Evolutionary conservation across 345 rosid species (phyloP).

Genomic region (Eucalyptus victrix): DNA sequence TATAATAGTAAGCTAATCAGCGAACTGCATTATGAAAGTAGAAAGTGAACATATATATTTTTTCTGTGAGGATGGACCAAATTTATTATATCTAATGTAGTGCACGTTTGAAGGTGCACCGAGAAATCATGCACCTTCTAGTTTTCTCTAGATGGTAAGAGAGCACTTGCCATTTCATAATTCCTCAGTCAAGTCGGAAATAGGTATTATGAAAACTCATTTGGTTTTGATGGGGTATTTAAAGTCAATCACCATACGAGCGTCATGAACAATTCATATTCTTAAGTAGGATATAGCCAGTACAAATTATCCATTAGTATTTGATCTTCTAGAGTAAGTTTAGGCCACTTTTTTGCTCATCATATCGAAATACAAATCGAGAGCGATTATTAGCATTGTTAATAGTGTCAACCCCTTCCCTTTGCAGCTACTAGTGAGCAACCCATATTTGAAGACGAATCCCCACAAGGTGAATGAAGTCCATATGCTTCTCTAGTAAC

Average conservation of each 20-base stretch:
- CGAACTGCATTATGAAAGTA: not conserved
- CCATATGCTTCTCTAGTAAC: not conserved
- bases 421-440: constrained; percentile 50
- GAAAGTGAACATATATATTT: not conserved
- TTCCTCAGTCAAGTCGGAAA: not conserved
- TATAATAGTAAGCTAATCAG: not conserved
- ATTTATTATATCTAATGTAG: not conserved
- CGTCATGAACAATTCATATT: not conserved
- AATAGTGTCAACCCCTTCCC: not conserved
- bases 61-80: not conserved
- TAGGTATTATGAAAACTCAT: not conserved
- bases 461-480: constrained; percentile 34
- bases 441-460: constrained; percentile 64
- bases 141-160: not conserved
- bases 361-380: not conserved
- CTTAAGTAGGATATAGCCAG: not conserved
- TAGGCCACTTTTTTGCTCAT: not conserved
- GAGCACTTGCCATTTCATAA: not conserved
- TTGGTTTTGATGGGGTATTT: not conserved
- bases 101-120: not conserved
- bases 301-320: not conserved
- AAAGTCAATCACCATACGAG: not conserved
- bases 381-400: not conserved
- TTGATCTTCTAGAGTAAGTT: not conserved
- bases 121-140: not conserved